Evolutionary conservation across 1,284 basidiomycete genomes (phyloP).

Genomic region (Cystobasidium sp.): DNA sequence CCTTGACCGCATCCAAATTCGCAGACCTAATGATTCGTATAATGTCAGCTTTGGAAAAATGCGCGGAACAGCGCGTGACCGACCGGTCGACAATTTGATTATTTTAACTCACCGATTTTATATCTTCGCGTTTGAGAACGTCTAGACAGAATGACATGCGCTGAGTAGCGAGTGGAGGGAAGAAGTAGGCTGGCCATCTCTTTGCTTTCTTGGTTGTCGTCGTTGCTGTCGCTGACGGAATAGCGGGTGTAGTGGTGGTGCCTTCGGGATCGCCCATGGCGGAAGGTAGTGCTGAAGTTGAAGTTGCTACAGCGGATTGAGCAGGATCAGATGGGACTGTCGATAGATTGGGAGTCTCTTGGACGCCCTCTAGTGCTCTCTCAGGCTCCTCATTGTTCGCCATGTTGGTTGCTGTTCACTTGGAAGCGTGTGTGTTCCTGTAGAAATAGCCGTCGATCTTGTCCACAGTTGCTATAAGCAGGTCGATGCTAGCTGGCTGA

Average conservation of each 20-base stretch:
- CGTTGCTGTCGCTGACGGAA: conserved; percentile 1
- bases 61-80: not conserved
- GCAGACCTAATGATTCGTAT: conserved; percentile 63
- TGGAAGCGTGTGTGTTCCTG: too few species aligned
- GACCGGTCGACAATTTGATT: not conserved
- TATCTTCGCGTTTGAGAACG: conserved; percentile 65
- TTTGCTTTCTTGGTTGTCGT: conserved; percentile 1
- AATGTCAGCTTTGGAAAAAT: not conserved
- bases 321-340: not conserved
- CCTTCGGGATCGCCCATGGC: conserved; percentile 2
- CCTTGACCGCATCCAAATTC: conserved; percentile 82
- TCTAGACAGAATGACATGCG: conserved; percentile 73
- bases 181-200: conserved; percentile 59
- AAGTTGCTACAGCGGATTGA: not conserved
- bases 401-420: not conserved
- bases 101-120: conserved; percentile 63
- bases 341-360: not conserved
- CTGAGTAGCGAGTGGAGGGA: conserved; percentile 72
- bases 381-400: not conserved
- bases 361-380: not conserved
- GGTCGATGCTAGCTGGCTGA: conserved; percentile 8
- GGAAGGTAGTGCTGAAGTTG: not conserved
- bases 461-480: not conserved
- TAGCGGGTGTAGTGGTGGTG: not conserved
- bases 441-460: too few species aligned